Evolutionary conservation across 1,284 basidiomycete species (phyloP).

Genomic region (Neotropicomus parvogracilis): DNA sequence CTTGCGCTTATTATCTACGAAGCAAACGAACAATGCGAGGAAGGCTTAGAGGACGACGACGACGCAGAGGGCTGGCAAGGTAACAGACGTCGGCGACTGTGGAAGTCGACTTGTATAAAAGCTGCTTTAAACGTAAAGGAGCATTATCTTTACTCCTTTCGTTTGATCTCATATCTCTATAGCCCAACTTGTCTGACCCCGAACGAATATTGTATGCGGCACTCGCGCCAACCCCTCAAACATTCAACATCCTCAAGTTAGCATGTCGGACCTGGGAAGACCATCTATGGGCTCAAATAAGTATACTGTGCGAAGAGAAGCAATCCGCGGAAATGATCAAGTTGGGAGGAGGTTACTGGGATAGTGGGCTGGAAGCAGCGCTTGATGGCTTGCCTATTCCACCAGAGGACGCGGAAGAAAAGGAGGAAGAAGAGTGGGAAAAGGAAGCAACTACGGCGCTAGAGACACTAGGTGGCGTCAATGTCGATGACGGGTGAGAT

Average conservation of each 20-base stretch:
- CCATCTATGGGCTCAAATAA: slow-evolving; percentile 89
- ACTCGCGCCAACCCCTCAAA: slow-evolving; percentile 74
- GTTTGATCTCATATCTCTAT: slow-evolving; percentile 10
- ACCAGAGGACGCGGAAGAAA: slow-evolving; percentile 37
- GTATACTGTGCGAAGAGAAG: slow-evolving; percentile 81
- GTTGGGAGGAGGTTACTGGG: slow-evolving; percentile 64
- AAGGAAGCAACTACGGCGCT: slow-evolving; percentile 52
- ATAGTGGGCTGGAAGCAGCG: slow-evolving; percentile 44
- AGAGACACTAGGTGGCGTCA: slow-evolving; percentile 48
- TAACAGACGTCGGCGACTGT: slow-evolving; percentile 71
- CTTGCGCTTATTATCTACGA: slow-evolving; percentile 9
- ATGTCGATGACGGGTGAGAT: slow-evolving; percentile 57
- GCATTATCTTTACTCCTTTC: slow-evolving; percentile 2
- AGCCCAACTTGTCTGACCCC: slow-evolving; percentile 67
- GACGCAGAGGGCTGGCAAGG: slow-evolving; percentile 58
- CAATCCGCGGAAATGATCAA: slow-evolving; percentile 58
- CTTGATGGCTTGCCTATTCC: slow-evolving; percentile 37
- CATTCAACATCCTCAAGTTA: slow-evolving; percentile 71
- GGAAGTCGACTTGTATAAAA: slow-evolving; percentile 81
- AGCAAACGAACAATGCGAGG: slow-evolving; percentile 52
- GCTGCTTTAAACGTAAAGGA: slow-evolving; percentile 72
- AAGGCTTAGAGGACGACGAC: slow-evolving; percentile 50
- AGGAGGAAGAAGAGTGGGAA: slow-evolving; percentile 63
- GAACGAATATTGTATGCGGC: slow-evolving; percentile 88
- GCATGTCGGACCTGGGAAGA: slow-evolving; percentile 93